These are phyloP conservation scores for Colletotrichum truncatum DNA, from an alignment of 2,329 filamentous ascomycete genomes.

Conservation along the genomic window DNA sequence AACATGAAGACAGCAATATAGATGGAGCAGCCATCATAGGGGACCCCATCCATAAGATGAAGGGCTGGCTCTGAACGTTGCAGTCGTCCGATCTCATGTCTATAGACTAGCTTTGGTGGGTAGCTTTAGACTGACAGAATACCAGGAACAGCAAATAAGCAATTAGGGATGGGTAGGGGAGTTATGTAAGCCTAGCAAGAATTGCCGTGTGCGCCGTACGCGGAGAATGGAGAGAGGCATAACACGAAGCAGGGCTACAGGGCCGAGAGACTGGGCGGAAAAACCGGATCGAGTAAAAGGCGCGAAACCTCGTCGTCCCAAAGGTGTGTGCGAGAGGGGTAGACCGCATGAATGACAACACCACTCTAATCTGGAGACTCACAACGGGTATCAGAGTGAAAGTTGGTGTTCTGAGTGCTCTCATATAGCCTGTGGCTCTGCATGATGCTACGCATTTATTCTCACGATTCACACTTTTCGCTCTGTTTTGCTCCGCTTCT, in stretches of 20 bases:
- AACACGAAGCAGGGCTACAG: not conserved
- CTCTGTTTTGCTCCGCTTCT: no score
- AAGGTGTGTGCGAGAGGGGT: not conserved
- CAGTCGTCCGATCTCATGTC: not conserved
- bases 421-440: no score
- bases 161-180: not conserved
- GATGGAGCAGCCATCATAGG: slow-evolving; percentile 1
- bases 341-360: not conserved
- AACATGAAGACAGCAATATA: slow-evolving; percentile 11
- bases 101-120: not conserved
- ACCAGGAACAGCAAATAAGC: not conserved
- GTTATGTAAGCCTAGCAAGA: not conserved
- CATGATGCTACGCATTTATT: no score
- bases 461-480: no score
- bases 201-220: slow-evolving; percentile 1
- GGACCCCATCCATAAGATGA: slow-evolving; percentile 18
- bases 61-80: not conserved
- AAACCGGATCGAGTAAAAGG: not conserved
- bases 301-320: not conserved
- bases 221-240: not conserved
- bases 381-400: no score
- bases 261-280: not conserved
- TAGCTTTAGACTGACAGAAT: not conserved
- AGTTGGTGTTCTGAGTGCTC: no score
- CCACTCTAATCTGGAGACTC: not conserved